phyloP scores from a whole-genome alignment of 2,329 filamentous ascomycete genomes.

The Sarocladium oryzae region DNA sequence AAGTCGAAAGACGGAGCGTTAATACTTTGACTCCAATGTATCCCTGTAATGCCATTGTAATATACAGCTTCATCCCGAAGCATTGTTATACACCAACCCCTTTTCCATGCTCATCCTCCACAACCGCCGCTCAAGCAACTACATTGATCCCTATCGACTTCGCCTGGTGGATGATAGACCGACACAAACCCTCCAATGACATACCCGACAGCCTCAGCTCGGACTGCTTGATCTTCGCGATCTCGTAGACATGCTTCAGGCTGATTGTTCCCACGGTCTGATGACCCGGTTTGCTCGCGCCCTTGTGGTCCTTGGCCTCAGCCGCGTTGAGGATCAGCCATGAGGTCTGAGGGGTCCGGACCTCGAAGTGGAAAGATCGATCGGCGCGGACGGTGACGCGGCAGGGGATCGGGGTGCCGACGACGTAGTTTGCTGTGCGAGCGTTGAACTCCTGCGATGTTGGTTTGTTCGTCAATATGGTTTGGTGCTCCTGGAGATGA shows the following conservation, averaged over 20 bases:
- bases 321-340: conserved; percentile 83
- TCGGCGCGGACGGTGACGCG: conserved; percentile 89
- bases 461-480: conserved; percentile 12
- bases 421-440: conserved; percentile 73
- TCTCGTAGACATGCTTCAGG: conserved; percentile 95
- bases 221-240: conserved; percentile 89
- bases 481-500: neutral
- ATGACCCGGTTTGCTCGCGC: conserved; percentile 66
- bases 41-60: neutral
- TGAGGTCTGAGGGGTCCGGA: conserved; percentile 91
- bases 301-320: conserved; percentile 67
- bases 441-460: conserved; percentile 84
- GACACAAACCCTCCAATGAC: conserved; percentile 64
- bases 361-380: conserved; percentile 85
- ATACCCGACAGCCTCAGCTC: conserved; percentile 69
- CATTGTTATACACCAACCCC: conserved; percentile 14
- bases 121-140: conserved; percentile 42
- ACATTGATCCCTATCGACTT: conserved; percentile 71
- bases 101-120: neutral
- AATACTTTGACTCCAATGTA: neutral
- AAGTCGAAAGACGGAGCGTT: too few species aligned
- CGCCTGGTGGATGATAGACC: conserved; percentile 66
- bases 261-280: conserved; percentile 80
- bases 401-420: conserved; percentile 82
- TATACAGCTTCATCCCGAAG: conserved; percentile 6